Base-by-base conservation (phyloP, 2,329 filamentous ascomycete species). In the Ambrosiella cleistominuta region DNA sequence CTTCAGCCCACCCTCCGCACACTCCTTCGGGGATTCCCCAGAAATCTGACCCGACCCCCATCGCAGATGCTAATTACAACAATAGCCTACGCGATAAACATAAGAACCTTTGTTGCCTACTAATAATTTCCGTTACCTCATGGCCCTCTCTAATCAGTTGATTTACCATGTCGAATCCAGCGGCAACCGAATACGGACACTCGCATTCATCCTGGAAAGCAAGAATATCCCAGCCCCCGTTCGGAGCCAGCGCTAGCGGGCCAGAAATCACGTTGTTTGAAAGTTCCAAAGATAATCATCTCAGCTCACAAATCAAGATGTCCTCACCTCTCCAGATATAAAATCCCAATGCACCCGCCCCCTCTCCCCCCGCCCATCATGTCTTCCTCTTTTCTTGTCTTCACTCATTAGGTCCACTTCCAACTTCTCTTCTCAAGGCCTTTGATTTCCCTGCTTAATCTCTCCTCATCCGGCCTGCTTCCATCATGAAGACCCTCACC, bases 401-500 rank as follows among this genome's bases (percentile, higher is more conserved):
- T 38, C 19, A 56, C 15, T 58, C 56, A 54, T 38, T 51, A 61
- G 59, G 59, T 45, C 45, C 37, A 27, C 17, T 35, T 42, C 44
- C 45, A 15, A 11, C 19, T 37, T 39, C 17, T 37, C n/a, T 27
- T n/a, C 40, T 27, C 7, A 12, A 44, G 27, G 36, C 39, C 17
- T 51, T 42, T 42, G 3, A 57, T 36, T 57, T 7, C 27, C 17
- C 50, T 49, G 35, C 13, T 45, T 51, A 38, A 38, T 13, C 37
- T 35, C 12, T 4, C n/a, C 27, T 12, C 37, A 13, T 15, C 12
- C 13, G 27, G 27, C 27, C 27, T 27, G 27, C 54, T 12, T 38
- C 15, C 17, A 58, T 13, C 7, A 61, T 61, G 59, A 61, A 61
- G 52, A 61, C 45, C 27, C 52, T 56, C 53, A 40, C 56, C 40